A percentile compares a stretch with the other conserved stretches of the same genome.
These are phyloP conservation scores for Halophytophthora polymorphica DNA, from an alignment of 352 stramenopile genomes.

Conservation along the genomic window DNA sequence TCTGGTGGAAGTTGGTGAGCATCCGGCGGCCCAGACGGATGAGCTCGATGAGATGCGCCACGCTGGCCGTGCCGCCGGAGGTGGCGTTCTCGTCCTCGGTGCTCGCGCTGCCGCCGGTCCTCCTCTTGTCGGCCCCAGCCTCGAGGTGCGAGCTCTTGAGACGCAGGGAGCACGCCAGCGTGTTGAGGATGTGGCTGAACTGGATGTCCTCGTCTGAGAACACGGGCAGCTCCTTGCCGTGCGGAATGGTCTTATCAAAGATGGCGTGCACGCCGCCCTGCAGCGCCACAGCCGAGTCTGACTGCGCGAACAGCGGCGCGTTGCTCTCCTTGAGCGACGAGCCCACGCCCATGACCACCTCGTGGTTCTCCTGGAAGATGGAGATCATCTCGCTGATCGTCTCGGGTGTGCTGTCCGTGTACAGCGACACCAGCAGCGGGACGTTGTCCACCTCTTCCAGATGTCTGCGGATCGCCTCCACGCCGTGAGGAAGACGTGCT, in stretches of 20 bases:
- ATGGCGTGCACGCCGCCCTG: constrained; percentile 64
- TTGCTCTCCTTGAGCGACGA: constrained; percentile 78
- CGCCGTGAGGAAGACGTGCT: constrained; percentile 94
- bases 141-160: constrained; percentile 33
- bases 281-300: constrained; percentile 68
- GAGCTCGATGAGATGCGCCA: constrained; percentile 76
- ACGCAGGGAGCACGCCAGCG: constrained; percentile 72
- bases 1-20: constrained; percentile 84
- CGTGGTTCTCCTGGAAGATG: constrained; percentile 84
- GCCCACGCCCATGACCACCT: constrained; percentile 79
- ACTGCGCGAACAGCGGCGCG: constrained; percentile 67
- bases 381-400: constrained; percentile 94
- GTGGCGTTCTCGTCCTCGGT: constrained; percentile 23
- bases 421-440: constrained; percentile 96
- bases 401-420: constrained; percentile 96
- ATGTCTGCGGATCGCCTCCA: constrained; percentile 94
- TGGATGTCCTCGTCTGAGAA: constrained; percentile 74
- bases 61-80: constrained; percentile 34
- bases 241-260: constrained; percentile 64
- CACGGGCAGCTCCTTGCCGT: constrained; percentile 52
- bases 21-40: constrained; percentile 73
- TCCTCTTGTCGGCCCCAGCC: constrained; percentile 9
- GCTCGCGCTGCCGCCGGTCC: constrained; percentile 2
- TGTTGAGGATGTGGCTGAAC: constrained; percentile 85
- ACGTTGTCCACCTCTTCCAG: constrained; percentile 98